Evolutionary conservation across 129 eudicot species (phyloP), one percentile per base, ranked within the genome.

Genomic region (Silybum marianum): DNA sequence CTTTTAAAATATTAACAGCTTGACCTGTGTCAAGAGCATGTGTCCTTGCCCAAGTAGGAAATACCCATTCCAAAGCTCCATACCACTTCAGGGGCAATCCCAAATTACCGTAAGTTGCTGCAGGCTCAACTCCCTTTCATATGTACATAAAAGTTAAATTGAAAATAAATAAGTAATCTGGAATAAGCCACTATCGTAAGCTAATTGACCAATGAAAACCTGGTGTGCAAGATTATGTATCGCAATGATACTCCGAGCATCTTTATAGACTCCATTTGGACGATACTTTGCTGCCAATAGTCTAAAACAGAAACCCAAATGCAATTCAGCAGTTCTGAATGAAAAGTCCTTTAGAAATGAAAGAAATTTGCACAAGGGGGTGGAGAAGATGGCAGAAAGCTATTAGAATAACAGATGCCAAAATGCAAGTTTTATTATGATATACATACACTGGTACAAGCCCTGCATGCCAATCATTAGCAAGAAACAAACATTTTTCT

Each of bases 141-240:
- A 51, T 76, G 54, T 2, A 76, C 42, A 58, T 62, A 75, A 69
- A 13, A 1, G n/a, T 10, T 42, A 44, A 23, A 22, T 42, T 42
- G 11, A 11, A 44, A 11, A 44, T 44, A 44, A 14, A 18, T 58
- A 58, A 58, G 66, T 54, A 16, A 0, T 16, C 9, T 54, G 22
- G 22, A 54, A 58, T n/a, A 58, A 58, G 23, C 8, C 18, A 28
- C 23, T 58, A 58, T 22, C 10, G 3, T 18, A n/a, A 58, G 66
- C 66, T 18, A 19, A n/a, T 5, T 58, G 66, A 19, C 24, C 66
- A 23, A 80, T 80, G 48, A 62, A 78, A 23, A 96, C 99, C 91
- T 96, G 99, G 89, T 96, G 99, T 81, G 98, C 97, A 75, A 96
- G 91, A 81, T 93, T 93, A 85, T 96, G 99, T 82, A 96, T 93